Percentiles rank a stretch among this genome's conserved stretches.
Conservation (phyloP, 2,329 filamentous ascomycete genomes). For the Monosporascus cannonballus region DNA sequence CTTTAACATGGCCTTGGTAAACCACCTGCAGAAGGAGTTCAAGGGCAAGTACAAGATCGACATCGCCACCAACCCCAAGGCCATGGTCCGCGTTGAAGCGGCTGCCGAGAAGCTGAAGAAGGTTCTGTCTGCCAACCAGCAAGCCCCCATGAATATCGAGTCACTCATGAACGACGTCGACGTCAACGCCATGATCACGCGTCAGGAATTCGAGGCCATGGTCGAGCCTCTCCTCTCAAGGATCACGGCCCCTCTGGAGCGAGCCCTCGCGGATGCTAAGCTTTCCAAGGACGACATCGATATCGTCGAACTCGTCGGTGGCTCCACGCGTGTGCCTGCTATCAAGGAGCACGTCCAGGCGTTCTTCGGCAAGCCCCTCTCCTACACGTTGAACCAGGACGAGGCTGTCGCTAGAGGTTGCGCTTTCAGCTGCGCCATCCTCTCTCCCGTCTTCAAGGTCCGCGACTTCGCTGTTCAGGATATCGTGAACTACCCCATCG, state of each 20-base stretch:
- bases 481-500: constrained; percentile 95
- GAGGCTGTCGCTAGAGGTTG: constrained; percentile 94
- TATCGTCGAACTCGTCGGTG: constrained; percentile 86
- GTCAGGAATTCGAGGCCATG: constrained; percentile 89
- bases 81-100: constrained; percentile 76
- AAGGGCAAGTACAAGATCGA: constrained; percentile 98
- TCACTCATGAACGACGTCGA: constrained; percentile 98
- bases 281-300: constrained; percentile 90
- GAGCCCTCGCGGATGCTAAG: constrained; percentile 90
- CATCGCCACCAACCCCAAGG: constrained; percentile 85
- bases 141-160: constrained; percentile 92
- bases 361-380: constrained; percentile 90
- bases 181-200: constrained; percentile 80
- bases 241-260: constrained; percentile 70
- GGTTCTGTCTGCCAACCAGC: constrained; percentile 90
- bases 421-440: constrained; percentile 94
- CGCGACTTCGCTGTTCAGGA: constrained; percentile 97
- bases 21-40: constrained; percentile 94
- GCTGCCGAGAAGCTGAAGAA: constrained; percentile 98
- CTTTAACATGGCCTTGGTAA: constrained; percentile 90
- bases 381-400: constrained; percentile 96
- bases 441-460: constrained; percentile 96
- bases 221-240: constrained; percentile 77
- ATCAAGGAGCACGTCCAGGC: constrained; percentile 84
- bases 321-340: constrained; percentile 85